Conservation (phyloP, 257 asterid species). For the Solanum sitiens region DNA sequence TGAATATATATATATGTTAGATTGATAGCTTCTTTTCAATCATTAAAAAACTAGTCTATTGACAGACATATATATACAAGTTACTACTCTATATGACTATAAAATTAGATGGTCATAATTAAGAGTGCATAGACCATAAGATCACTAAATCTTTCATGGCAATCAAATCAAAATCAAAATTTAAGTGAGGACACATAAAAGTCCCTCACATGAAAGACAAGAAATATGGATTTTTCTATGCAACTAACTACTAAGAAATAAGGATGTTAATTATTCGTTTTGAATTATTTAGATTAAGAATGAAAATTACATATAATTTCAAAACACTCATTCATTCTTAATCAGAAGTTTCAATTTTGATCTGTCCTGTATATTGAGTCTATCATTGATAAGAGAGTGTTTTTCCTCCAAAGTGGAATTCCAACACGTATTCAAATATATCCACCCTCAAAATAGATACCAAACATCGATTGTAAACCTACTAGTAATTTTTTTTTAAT, state of each 20-base stretch:
- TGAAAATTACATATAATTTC: background rate
- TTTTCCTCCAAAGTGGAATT: background rate
- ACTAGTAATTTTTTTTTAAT: background rate
- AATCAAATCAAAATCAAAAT: background rate
- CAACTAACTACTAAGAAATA: background rate
- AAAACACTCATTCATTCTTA: background rate
- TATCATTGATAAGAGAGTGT: background rate
- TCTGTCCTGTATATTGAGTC: background rate
- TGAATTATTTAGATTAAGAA: background rate
- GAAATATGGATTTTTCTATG: background rate
- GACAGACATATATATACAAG: background rate
- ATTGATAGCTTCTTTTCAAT: background rate
- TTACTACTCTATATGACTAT: background rate
- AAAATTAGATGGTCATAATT: background rate
- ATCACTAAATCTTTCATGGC: background rate
- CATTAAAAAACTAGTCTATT: background rate
- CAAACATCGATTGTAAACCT: background rate
- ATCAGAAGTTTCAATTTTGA: background rate
- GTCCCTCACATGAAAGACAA: background rate
- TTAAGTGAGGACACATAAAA: background rate
- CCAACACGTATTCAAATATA: background rate
- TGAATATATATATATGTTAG: background rate
- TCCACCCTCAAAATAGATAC: background rate
- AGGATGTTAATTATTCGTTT: background rate
- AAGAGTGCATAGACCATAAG: background rate